Percentiles rank a stretch among this genome's conserved stretches.
phyloP scores from a whole-genome alignment of 345 rosid genomes.

The Acer campestre region DNA sequence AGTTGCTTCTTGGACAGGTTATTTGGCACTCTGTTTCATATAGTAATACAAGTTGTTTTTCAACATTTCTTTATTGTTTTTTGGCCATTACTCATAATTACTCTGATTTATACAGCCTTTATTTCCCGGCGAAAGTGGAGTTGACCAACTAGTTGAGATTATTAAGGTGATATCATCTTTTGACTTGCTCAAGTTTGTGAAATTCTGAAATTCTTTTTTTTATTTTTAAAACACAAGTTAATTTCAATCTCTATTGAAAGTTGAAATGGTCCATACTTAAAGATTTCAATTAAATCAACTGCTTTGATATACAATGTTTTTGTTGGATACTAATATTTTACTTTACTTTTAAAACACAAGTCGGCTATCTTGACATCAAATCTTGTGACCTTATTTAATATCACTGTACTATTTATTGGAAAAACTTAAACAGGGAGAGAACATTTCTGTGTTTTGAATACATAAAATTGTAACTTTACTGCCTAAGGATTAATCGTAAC shows the following conservation, averaged over 20 bases:
- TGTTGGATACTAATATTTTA: neutral
- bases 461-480: constrained; percentile 1
- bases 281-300: constrained; percentile 2
- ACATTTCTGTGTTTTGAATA: neutral
- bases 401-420: neutral
- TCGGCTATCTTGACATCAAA: neutral
- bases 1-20: constrained; percentile 91
- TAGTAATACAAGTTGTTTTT: constrained; percentile 12
- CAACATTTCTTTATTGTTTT: constrained; percentile 1
- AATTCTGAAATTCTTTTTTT: neutral
- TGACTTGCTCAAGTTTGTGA: neutral
- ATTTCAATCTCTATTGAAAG: neutral
- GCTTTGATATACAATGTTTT: neutral
- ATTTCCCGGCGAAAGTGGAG: constrained; percentile 98
- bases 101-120: constrained; percentile 59
- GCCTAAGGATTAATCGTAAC: neutral
- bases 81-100: constrained; percentile 15
- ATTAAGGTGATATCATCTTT: constrained; percentile 67
- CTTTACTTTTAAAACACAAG: neutral
- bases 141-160: constrained; percentile 95
- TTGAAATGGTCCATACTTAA: neutral
- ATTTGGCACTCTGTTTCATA: constrained; percentile 4
- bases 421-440: neutral
- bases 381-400: neutral
- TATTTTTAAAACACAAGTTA: neutral